Conservation (phyloP, 2,329 filamentous ascomycete species). For the Ploettnerulaceae sp. region DNA sequence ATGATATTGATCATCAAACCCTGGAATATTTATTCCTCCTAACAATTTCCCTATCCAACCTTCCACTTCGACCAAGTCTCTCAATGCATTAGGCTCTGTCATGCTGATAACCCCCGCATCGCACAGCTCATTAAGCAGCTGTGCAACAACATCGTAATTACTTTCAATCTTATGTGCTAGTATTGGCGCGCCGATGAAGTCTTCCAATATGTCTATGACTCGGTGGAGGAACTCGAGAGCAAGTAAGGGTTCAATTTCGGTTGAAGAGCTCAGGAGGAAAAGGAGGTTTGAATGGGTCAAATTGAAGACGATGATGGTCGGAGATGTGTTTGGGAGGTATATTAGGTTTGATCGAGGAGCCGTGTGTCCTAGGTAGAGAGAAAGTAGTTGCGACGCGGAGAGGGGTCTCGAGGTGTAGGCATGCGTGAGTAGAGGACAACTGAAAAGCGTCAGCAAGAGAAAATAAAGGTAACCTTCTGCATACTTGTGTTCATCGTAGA, state of each 20-base stretch:
- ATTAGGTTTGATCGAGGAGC: conserved; percentile 78
- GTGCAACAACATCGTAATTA: conserved; percentile 89
- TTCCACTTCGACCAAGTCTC: conserved; percentile 88
- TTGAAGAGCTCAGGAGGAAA: conserved; percentile 77
- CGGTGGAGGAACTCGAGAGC: conserved; percentile 93
- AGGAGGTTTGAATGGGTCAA: conserved; percentile 82
- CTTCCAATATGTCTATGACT: conserved; percentile 85
- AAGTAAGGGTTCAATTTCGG: conserved; percentile 82
- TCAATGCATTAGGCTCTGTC: conserved; percentile 87
- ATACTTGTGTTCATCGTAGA: conserved; percentile 94
- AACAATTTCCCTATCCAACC: conserved; percentile 85
- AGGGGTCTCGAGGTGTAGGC: conserved; percentile 80
- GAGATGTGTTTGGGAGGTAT: conserved; percentile 75
- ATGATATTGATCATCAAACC: conserved; percentile 43
- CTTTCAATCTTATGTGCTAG: conserved; percentile 81
- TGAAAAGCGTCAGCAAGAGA: conserved; percentile 35
- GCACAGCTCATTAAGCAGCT: conserved; percentile 92
- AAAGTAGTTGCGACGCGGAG: conserved; percentile 68
- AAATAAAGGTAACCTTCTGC: conserved; percentile 54
- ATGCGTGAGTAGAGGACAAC: conserved; percentile 81
- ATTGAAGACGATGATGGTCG: conserved; percentile 84
- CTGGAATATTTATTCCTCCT: conserved; percentile 78
- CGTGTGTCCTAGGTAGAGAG: conserved; percentile 81
- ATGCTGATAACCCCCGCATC: conserved; percentile 86
- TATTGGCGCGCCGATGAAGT: conserved; percentile 85